Base-by-base conservation (phyloP, 768 basidiomycete species). In the Glaciozyma antarctica region DNA sequence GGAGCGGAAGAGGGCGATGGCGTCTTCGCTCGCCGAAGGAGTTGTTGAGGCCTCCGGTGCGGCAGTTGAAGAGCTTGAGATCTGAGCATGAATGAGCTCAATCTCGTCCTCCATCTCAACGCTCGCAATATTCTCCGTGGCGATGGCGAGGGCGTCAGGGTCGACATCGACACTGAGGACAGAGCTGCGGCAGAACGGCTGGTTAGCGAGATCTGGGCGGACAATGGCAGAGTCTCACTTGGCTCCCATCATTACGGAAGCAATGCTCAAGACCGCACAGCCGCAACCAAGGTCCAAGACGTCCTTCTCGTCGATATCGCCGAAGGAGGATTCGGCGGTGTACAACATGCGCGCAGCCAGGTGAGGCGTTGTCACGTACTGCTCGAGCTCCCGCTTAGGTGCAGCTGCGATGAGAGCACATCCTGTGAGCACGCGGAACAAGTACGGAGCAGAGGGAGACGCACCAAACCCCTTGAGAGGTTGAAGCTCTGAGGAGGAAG, bases 251-350 rank as follows among this genome's bases (percentile, higher is more conserved):
- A 74, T 66, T 19, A 66, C 62, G 30, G 67, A 61, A 51, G 71
- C 72, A 32, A 73, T 67, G 43, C 64, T 63, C 12, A 74, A 48
- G 21, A 73, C 60, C 12, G 71, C 68, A 17, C 70, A 70, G 0
- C 73, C 73, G n/a, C 73, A 72, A 1, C 70, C 70, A 0, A 74
- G 45, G 41, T 74, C 73, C 30, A 74, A 69, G 3, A 74, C 58
- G 41, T 48, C 57, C 57, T 66, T 63, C 22, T 70, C 72, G 55
- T 72, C 72, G 17, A 74, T 67, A 52, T 74, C 73, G 56, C 67
- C 67, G 44, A 69, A 72, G 26, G 60, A 48, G 21, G 61, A 60
- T 38, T 65, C 65, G 19, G 73, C 73, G 22, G 71, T 72, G 58
- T 53, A 73, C 60, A 74, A 62, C 72, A 74, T 72, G 26, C 71